Conservation (phyloP, 176 grass and related monocot genomes). For the Poa pratensis region DNA sequence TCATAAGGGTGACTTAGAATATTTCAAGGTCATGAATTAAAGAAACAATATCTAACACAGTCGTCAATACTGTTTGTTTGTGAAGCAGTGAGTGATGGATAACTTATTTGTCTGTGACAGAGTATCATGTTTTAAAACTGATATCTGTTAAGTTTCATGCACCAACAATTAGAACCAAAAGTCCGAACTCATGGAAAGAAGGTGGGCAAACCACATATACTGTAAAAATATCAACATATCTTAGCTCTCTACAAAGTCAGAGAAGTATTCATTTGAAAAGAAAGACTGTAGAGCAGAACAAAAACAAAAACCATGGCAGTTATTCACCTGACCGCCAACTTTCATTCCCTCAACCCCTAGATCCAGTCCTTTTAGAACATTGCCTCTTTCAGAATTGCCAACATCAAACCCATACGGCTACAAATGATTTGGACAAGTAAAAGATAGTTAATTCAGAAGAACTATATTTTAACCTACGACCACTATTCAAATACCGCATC, state of each 20-base stretch:
- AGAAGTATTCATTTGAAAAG: constrained; percentile 7
- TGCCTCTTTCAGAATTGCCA: constrained; percentile 87
- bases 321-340: constrained; percentile 85
- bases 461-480: not conserved
- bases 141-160: not conserved
- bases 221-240: not conserved
- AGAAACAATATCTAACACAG: constrained; percentile 23
- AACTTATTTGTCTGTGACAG: constrained; percentile 18
- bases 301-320: constrained; percentile 13
- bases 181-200: too few relatives aligned
- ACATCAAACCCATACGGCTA: constrained; percentile 97
- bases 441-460: not conserved
- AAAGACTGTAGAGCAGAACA: constrained; percentile 2
- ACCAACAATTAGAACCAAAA: too few relatives aligned
- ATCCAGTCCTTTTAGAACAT: constrained; percentile 94
- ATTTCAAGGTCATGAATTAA: constrained; percentile 17
- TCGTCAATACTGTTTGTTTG: constrained; percentile 22
- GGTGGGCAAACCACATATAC: too few relatives aligned
- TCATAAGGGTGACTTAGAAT: not conserved
- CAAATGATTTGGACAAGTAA: constrained; percentile 44
- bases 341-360: constrained; percentile 98
- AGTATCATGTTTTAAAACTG: not conserved
- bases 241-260: not conserved
- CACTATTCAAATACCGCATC: not conserved
- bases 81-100: not conserved